Evolutionary conservation across 768 basidiomycete genomes (phyloP).

Genomic region (Mycena albidolilacea): DNA sequence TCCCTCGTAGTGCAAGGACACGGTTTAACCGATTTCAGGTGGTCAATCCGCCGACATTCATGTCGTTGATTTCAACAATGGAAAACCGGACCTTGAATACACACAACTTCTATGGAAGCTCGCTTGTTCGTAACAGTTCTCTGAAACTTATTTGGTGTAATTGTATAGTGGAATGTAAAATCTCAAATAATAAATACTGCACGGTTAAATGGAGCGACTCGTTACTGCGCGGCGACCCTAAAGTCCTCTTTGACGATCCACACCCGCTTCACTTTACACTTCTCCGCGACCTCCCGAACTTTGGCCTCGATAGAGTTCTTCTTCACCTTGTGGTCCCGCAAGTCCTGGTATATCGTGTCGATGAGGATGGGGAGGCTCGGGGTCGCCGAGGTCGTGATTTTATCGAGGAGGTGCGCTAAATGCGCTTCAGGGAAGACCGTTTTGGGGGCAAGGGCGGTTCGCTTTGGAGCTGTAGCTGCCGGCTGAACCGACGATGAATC

Average conservation of each 20-base stretch:
- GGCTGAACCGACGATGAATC: conserved; percentile 37
- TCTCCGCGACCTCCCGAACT: conserved; percentile 82
- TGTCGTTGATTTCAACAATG: conserved; percentile 54
- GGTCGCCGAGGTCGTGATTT: conserved; percentile 73
- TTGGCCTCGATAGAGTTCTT: conserved; percentile 90
- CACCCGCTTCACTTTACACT: conserved; percentile 78
- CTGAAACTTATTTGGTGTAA: conserved; percentile 8
- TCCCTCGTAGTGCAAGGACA: neutral
- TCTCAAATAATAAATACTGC: conserved; percentile 25
- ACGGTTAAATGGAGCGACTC: neutral
- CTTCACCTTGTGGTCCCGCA: conserved; percentile 80
- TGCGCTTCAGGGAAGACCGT: conserved; percentile 79
- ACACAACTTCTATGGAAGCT: conserved; percentile 62
- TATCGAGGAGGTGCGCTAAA: conserved; percentile 71
- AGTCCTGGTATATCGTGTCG: conserved; percentile 79
- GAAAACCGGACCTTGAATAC: conserved; percentile 53
- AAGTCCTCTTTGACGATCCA: conserved; percentile 76
- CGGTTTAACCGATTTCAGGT: conserved; percentile 52
- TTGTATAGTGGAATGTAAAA: conserved; percentile 47
- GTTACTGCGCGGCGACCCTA: conserved; percentile 34
- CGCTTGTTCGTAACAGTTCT: conserved; percentile 54
- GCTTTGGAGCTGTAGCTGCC: conserved; percentile 40
- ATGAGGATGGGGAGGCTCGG: conserved; percentile 77
- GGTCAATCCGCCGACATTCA: conserved; percentile 64
- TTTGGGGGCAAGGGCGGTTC: conserved; percentile 57